Evolutionary conservation across 2,329 filamentous ascomycete species (phyloP).

Genomic region (Gaeumannomyces sp.): DNA sequence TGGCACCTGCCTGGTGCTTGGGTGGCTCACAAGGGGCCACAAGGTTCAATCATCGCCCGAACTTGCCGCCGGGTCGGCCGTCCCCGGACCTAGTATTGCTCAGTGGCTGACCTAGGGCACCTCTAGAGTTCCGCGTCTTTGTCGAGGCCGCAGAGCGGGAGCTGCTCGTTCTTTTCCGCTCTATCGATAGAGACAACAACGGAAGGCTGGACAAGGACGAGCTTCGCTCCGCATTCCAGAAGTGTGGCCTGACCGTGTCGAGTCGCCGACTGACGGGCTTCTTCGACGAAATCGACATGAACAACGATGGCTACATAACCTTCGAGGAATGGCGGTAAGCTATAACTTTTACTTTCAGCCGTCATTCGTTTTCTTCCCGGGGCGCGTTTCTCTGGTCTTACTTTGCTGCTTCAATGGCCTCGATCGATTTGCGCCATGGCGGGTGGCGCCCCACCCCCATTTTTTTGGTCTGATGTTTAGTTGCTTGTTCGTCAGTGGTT

Average conservation of each 20-base stretch:
- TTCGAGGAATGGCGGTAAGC: constrained; percentile 96
- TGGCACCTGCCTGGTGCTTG: background rate
- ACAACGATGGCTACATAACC: constrained; percentile 80
- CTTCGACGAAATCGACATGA: constrained; percentile 82
- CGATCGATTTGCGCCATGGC: background rate
- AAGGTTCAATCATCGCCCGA: background rate
- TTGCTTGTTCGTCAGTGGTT: background rate
- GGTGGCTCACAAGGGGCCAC: background rate
- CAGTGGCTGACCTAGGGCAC: constrained; percentile 6
- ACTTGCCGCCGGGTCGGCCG: background rate
- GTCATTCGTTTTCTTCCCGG: background rate
- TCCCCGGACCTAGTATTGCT: background rate
- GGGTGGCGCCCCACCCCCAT: background rate
- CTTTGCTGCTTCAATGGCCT: background rate
- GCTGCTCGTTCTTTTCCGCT: constrained; percentile 73
- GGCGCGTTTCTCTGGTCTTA: constrained; percentile 6
- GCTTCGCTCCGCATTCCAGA: constrained; percentile 69
- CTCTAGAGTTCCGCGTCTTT: constrained; percentile 78
- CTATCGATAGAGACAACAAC: constrained; percentile 80
- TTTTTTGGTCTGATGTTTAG: background rate
- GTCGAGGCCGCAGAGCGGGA: constrained; percentile 83
- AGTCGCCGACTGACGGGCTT: constrained; percentile 74
- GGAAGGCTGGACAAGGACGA: constrained; percentile 84
- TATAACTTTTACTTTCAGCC: constrained; percentile 11
- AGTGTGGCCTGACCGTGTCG: constrained; percentile 72